These are phyloP conservation scores for Aspergillus carbonarius DNA, from an alignment of 2,329 filamentous ascomycete genomes.

Conservation along the genomic window DNA sequence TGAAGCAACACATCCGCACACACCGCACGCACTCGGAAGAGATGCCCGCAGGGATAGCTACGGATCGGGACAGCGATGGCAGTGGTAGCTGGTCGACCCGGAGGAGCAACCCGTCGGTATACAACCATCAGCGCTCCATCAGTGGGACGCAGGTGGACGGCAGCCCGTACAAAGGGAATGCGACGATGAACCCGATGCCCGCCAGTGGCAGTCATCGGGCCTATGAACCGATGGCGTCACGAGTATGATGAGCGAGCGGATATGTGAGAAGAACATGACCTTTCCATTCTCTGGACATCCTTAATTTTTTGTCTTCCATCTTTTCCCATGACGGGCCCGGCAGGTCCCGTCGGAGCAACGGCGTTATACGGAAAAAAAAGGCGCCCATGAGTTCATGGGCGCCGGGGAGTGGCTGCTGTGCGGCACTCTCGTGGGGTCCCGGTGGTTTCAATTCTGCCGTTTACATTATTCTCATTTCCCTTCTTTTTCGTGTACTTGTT, in stretches of 20 bases:
- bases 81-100: conserved; percentile 13
- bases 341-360: conserved; percentile 1
- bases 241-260: conserved; percentile 7
- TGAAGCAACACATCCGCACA: conserved; percentile 67
- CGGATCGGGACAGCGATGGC: conserved; percentile 16
- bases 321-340: not conserved
- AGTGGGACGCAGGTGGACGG: conserved; percentile 16
- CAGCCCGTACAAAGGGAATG: conserved; percentile 14
- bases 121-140: conserved; percentile 18
- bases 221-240: conserved; percentile 11
- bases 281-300: not conserved
- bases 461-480: not conserved
- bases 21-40: conserved; percentile 47
- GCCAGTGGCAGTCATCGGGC: conserved; percentile 13
- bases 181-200: conserved; percentile 8
- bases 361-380: conserved; percentile 7
- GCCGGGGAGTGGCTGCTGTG: conserved; percentile 15
- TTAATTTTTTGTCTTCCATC: not conserved
- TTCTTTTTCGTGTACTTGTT: not conserved
- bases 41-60: conserved; percentile 21
- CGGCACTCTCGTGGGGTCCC: conserved; percentile 11
- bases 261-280: not conserved
- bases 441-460: conserved; percentile 6
- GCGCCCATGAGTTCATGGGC: not conserved
- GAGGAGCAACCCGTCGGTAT: conserved; percentile 10